Conservation (phyloP, 345 rosid species). For the Euphorbia lathyris region DNA sequence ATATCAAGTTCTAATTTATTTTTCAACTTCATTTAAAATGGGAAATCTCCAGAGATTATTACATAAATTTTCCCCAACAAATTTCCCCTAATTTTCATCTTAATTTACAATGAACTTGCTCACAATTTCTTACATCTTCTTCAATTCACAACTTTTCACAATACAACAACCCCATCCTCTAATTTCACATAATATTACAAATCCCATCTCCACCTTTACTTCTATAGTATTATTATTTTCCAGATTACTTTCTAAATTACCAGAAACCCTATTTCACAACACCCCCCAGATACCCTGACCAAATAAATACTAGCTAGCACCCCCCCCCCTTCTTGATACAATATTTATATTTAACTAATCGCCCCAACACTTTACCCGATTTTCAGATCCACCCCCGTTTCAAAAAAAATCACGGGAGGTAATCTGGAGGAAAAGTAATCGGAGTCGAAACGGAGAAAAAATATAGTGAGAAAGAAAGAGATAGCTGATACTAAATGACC, state of each 20-base stretch:
- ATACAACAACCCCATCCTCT: background rate
- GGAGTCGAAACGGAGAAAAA: background rate
- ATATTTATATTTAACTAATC: background rate
- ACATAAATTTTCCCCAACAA: background rate
- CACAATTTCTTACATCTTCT: background rate
- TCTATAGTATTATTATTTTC: background rate
- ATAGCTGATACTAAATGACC: background rate
- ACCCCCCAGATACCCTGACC: no score
- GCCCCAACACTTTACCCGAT: conserved; percentile 13
- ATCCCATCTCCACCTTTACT: background rate
- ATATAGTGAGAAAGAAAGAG: no score
- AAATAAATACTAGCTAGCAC: no score
- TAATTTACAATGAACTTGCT: no score
- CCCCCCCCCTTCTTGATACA: background rate
- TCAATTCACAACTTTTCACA: background rate
- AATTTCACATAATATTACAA: conserved; percentile 8
- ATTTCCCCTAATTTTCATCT: background rate
- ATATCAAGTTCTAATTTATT: no score
- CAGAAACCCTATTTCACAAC: background rate
- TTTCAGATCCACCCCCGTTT: conserved; percentile 20
- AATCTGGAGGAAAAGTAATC: background rate
- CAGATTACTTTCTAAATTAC: conserved; percentile 3
- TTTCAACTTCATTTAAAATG: no score
- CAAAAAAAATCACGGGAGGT: conserved; percentile 16
- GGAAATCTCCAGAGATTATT: background rate